phyloP scores from a whole-genome alignment of 257 asterid species.

The Lycium barbarum region DNA sequence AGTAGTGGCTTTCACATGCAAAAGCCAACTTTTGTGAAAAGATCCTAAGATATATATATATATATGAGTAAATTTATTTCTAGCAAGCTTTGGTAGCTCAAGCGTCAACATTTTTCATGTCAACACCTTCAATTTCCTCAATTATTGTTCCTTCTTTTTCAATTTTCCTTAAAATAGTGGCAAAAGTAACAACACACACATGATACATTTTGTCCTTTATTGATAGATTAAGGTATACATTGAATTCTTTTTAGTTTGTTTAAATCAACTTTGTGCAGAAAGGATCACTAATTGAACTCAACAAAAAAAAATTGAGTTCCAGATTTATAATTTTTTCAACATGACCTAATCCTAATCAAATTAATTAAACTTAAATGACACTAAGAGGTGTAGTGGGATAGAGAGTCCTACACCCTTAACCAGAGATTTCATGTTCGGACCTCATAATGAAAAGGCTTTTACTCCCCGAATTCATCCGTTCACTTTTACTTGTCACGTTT shows the following conservation, averaged over 20 bases:
- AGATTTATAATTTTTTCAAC: background rate
- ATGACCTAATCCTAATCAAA: too few species aligned
- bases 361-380: too few species aligned
- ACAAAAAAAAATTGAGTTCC: background rate
- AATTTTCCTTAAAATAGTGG: background rate
- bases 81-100: background rate
- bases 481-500: too few species aligned
- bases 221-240: too few species aligned
- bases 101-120: background rate
- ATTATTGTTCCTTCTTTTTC: background rate
- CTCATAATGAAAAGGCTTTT: too few species aligned
- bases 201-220: too few species aligned
- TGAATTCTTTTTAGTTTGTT: background rate
- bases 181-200: background rate
- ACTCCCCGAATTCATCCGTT: too few species aligned
- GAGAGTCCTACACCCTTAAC: too few species aligned
- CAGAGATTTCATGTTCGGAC: too few species aligned
- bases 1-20: conserved; percentile 18
- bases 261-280: background rate
- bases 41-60: background rate
- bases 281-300: background rate
- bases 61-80: background rate
- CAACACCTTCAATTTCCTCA: background rate
- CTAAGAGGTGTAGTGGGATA: too few species aligned
- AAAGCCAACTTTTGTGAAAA: conserved; percentile 12